Base-by-base conservation (phyloP, 1,284 basidiomycete genomes). In the Papiliotrema fonsecae region DNA sequence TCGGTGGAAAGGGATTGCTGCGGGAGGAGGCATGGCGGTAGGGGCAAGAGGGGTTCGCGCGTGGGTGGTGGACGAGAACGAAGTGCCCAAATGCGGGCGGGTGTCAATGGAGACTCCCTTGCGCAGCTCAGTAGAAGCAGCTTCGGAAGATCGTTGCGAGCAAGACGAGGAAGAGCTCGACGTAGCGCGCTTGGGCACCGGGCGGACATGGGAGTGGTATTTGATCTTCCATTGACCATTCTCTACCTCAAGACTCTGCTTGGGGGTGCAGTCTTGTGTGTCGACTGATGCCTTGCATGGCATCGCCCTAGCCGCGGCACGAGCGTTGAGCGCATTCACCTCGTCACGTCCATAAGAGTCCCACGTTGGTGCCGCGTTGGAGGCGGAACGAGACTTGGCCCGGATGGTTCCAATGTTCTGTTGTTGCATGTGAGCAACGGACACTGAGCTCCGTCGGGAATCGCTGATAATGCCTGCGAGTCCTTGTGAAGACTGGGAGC, bases 341-440 rank as follows among this genome's bases (percentile, higher is more conserved):
- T 59, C 62, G 21, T 63, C 54, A 47, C 55, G 56, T 22, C 64
- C 69, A 37, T 67, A 65, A 16, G 59, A 52, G 43, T 72, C 69
- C 69, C 69, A 72, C 1, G 65, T 62, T 4, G 18, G 18, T 5
- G 56, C 54, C 35, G 57, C 53, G 21, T 48, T 41, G 24, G 22
- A 7, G 11, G 28, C 16, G 9, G 14, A 28, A 13, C 54, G 51
- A 19, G 61, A 56, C 42, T 56, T 57, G 7, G 61, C 62, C 21
- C 67, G 60, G 24, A 67, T 65, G 2, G 65, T 67, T 4, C 63
- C 65, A 19, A 25, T 38, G 3, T 36, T 13, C 2, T 56, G 55
- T 2, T 58, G 50, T 30, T 42, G 47, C n/a, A 53, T 49, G n/a
- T 26, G 41, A 47, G 42, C 39, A 28, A 7, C 16, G 13, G 45